Conservation (phyloP, 2,329 filamentous ascomycete species). For the Neofusicoccum ribis region DNA sequence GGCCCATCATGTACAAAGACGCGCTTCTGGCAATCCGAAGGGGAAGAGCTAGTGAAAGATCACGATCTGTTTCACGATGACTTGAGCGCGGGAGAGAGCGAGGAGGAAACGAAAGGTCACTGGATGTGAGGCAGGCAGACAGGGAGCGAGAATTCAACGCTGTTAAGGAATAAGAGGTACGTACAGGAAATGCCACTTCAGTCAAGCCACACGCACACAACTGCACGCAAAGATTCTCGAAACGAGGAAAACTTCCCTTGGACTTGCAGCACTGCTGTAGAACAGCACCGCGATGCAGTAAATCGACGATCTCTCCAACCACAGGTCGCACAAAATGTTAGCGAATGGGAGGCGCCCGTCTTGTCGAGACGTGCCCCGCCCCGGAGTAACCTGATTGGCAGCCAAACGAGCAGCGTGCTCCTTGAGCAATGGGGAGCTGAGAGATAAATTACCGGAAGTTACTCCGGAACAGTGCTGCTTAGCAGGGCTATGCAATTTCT, state of each 20-base stretch:
- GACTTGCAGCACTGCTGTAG: background rate
- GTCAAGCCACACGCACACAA: background rate
- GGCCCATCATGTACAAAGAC: background rate
- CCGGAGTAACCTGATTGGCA: background rate
- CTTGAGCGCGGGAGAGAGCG: background rate
- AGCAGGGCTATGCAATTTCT: background rate
- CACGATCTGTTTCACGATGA: background rate
- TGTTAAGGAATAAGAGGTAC: background rate
- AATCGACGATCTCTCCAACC: slow-evolving; percentile 15
- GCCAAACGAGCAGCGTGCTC: too few relatives aligned
- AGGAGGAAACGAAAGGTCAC: background rate
- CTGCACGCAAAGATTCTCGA: slow-evolving; percentile 2
- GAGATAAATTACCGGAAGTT: too few relatives aligned
- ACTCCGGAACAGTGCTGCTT: background rate
- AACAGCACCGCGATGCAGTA: background rate
- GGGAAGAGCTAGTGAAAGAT: background rate
- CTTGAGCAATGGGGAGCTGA: too few relatives aligned
- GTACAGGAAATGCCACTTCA: background rate
- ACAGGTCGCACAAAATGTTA: background rate
- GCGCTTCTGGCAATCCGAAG: background rate
- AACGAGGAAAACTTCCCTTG: slow-evolving; percentile 1
- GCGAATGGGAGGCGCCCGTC: background rate
- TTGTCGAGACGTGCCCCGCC: background rate
- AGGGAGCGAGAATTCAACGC: background rate
- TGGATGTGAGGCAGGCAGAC: background rate